phyloP scores from a whole-genome alignment of 2,329 filamentous ascomycete genomes.

The Aspergillus fumigatiaffinis region DNA sequence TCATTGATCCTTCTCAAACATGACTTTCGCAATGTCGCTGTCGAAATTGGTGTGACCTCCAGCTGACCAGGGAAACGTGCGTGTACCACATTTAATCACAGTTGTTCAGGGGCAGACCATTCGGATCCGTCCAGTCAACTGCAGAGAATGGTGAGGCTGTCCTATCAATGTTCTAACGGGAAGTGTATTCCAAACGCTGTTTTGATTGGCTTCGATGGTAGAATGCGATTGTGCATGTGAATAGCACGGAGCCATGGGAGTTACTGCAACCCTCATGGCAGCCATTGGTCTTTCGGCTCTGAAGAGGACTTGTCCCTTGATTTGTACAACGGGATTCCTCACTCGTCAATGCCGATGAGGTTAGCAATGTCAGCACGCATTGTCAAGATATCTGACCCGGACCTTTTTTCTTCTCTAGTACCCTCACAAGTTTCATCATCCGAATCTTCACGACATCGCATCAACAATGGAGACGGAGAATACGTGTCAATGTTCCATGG shows the following conservation, averaged over 20 bases:
- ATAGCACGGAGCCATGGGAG: neutral
- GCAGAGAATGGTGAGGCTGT: constrained; percentile 14
- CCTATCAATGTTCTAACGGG: constrained; percentile 4
- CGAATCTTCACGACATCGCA: neutral
- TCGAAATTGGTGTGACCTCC: constrained; percentile 13
- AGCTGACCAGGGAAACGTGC: constrained; percentile 8
- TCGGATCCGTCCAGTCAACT: constrained; percentile 2
- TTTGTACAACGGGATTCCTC: neutral
- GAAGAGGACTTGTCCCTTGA: neutral
- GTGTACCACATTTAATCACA: constrained; percentile 15
- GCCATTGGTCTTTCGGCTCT: neutral
- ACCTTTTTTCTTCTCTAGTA: neutral
- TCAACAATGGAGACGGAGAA: constrained; percentile 12
- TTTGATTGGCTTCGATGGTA: constrained; percentile 5
- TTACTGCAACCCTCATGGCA: constrained; percentile 6
- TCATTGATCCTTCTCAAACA: neutral
- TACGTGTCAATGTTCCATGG: constrained; percentile 22
- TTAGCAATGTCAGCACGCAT: constrained; percentile 1
- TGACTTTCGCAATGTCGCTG: neutral
- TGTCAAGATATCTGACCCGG: neutral
- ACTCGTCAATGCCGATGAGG: neutral
- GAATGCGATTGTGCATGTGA: constrained; percentile 9
- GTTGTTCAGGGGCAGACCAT: constrained; percentile 7
- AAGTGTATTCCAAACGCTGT: constrained; percentile 1
- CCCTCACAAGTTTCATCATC: neutral